Evolutionary conservation across 345 rosid genomes (phyloP).

Genomic region (Murraya koenigii): DNA sequence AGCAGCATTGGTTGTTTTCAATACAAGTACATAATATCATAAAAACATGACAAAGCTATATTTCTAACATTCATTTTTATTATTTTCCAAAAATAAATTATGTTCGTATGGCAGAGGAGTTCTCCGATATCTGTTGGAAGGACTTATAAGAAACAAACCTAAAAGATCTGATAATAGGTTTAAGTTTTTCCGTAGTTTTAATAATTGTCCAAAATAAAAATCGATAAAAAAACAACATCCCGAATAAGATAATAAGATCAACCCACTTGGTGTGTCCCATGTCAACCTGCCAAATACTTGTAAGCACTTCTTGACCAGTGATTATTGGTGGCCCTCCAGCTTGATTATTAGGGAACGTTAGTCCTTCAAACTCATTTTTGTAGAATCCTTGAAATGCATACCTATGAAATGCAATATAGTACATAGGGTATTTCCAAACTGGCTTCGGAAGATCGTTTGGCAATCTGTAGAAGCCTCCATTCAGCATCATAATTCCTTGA

Average conservation of each 20-base stretch:
- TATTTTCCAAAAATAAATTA: not conserved
- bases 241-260: conserved; percentile 27
- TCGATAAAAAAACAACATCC: conserved; percentile 29
- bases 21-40: too few species aligned
- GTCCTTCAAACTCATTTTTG: conserved; percentile 34
- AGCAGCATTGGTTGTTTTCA: too few species aligned
- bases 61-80: too few species aligned
- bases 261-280: conserved; percentile 35
- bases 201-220: conserved; percentile 30
- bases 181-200: conserved; percentile 23
- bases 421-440: conserved; percentile 46
- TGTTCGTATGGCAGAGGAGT: not conserved
- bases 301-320: conserved; percentile 33
- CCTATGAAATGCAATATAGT: conserved; percentile 33
- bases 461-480: conserved; percentile 46
- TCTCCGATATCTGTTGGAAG: not conserved
- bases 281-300: conserved; percentile 29
- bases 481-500: conserved; percentile 49
- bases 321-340: conserved; percentile 7
- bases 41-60: too few species aligned
- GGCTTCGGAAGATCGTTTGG: conserved; percentile 44
- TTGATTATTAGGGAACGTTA: conserved; percentile 24
- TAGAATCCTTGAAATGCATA: conserved; percentile 30
- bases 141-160: not conserved
- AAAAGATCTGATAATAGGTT: conserved; percentile 19